These are phyloP conservation scores for Debaryomyces fabryi DNA, from an alignment of 1,139 yeast species.

Conservation along the genomic window DNA sequence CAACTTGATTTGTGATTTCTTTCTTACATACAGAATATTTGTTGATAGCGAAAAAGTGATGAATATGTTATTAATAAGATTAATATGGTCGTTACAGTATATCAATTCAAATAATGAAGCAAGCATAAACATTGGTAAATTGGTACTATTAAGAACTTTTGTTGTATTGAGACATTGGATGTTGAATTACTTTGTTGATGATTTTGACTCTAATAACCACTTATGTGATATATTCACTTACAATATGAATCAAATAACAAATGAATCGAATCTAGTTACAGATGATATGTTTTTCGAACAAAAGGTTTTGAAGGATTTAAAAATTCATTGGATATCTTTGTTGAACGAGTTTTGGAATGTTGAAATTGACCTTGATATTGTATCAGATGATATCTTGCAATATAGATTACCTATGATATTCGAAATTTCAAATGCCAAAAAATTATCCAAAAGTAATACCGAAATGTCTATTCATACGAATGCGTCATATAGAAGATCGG, in stretches of 20 bases:
- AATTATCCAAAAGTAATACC: slow-evolving; percentile 36
- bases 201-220: slow-evolving; percentile 52
- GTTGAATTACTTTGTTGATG: slow-evolving; percentile 72
- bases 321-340: slow-evolving; percentile 42
- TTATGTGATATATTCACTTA: slow-evolving; percentile 52
- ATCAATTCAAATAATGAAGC: slow-evolving; percentile 35
- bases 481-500: slow-evolving; percentile 57
- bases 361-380: slow-evolving; percentile 26
- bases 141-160: slow-evolving; percentile 80
- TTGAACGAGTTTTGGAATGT: slow-evolving; percentile 38
- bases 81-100: slow-evolving; percentile 71
- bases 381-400: slow-evolving; percentile 23
- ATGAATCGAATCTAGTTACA: slow-evolving; percentile 33
- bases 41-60: slow-evolving; percentile 59
- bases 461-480: slow-evolving; percentile 49
- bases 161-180: slow-evolving; percentile 91
- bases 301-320: slow-evolving; percentile 50
- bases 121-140: slow-evolving; percentile 57
- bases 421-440: slow-evolving; percentile 24
- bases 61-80: slow-evolving; percentile 61
- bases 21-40: slow-evolving; percentile 79
- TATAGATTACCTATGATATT: slow-evolving; percentile 32
- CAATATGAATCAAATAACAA: slow-evolving; percentile 51
- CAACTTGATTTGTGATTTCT: slow-evolving; percentile 78
- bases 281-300: slow-evolving; percentile 35